Conservation (phyloP, 2,329 filamentous ascomycete genomes). For the Ophiostoma quercus region DNA sequence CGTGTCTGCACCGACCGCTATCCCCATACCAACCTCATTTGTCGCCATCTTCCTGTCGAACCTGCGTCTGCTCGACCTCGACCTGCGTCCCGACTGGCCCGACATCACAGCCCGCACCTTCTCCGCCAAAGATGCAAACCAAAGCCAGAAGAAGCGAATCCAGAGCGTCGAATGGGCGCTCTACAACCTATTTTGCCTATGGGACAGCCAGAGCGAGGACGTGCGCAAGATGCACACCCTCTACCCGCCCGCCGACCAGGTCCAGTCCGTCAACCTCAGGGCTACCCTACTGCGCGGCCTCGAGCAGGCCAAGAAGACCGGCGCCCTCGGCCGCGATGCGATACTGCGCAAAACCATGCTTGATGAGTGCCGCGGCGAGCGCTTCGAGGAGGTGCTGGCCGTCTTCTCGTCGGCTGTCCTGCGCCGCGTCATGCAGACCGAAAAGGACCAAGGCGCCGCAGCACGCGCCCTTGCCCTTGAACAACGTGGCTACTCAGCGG, state of each 20-base stretch:
- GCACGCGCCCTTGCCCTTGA: slow-evolving; percentile 55
- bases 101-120: slow-evolving; percentile 66
- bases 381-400: slow-evolving; percentile 79
- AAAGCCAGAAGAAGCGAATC: slow-evolving; percentile 76
- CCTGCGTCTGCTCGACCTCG: slow-evolving; percentile 74
- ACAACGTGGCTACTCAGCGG: slow-evolving; percentile 51
- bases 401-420: slow-evolving; percentile 79
- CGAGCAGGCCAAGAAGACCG: slow-evolving; percentile 82
- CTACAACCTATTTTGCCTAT: slow-evolving; percentile 79
- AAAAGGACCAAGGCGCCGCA: slow-evolving; percentile 20
- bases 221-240: slow-evolving; percentile 77
- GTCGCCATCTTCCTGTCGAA: slow-evolving; percentile 73
- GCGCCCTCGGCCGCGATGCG: slow-evolving; percentile 72
- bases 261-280: slow-evolving; percentile 86
- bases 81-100: slow-evolving; percentile 74
- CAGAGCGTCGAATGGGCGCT: slow-evolving; percentile 83
- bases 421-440: slow-evolving; percentile 49
- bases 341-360: slow-evolving; percentile 90
- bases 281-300: slow-evolving; percentile 75
- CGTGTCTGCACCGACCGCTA: neutral
- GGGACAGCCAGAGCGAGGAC: slow-evolving; percentile 58
- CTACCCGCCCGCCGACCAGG: slow-evolving; percentile 83
- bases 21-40: slow-evolving; percentile 42
- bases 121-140: slow-evolving; percentile 56
- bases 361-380: slow-evolving; percentile 90